Base-by-base conservation (phyloP, 805 yeast genomes). In the Metschnikowia aberdeeniae region DNA sequence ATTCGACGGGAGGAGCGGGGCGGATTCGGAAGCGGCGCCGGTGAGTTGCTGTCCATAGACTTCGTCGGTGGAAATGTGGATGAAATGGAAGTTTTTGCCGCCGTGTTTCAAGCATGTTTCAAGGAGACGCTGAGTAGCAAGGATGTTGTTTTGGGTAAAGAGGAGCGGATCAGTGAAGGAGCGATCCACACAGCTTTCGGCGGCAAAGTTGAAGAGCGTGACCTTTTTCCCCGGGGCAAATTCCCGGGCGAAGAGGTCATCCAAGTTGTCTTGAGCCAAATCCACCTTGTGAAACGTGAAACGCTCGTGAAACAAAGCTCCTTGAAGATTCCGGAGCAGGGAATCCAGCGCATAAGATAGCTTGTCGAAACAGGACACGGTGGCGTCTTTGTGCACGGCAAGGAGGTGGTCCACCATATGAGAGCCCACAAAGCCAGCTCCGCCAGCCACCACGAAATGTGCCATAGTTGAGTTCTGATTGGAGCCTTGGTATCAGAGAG, bases 401-500 rank as follows among this genome's bases (percentile, higher is more conserved):
- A 69, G 68, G 42, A 73, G 55, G 43, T 61, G 58, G 9, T 68
- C 61, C 11, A 73, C 62, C 38, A 73, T 62, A 63, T 77, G 70
- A 1, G 79, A 73, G 4, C 81, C 83, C 47, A 78, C 72, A 49
- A 78, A 78, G 1, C 84, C 84, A 5, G 78, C 78, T 1, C 81
- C 82, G 6, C 83, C 83, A 6, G 82, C 73, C 5, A 78, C 72
- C 27, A 78, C 59, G 9, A 76, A 51, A 31, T 44, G 51, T 17
- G 20, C 40, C 8, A 33, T 14, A 26, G 29, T 26, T 13, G 6
- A 14, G 31, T 20, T 26, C 22, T 26, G 24, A 9, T 6, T 13
- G 13, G 31, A 27, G 14, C 17, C 17, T 17, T 3, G 17, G 17
- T 17, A 17, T 2, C 17, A 17, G 17, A 3, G 17, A 17, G 17